Evolutionary conservation across 2,329 filamentous ascomycete genomes (phyloP).

Genomic region (Fusarium dimerum): DNA sequence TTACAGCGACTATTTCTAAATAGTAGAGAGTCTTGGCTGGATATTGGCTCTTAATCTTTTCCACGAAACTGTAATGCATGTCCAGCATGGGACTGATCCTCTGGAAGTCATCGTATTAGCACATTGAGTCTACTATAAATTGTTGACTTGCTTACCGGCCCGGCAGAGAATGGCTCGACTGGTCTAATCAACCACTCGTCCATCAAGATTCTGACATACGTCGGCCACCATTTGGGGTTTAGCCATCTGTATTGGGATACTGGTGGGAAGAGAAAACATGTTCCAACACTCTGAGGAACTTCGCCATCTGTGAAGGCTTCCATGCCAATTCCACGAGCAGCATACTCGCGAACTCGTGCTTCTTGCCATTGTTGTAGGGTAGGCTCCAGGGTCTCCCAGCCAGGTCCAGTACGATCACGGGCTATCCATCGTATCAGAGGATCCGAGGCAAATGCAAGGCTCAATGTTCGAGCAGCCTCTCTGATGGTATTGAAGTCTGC

Average conservation of each 20-base stretch:
- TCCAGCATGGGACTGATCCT: no score
- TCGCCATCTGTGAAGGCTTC: slow-evolving; percentile 1
- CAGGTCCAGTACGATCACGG: slow-evolving; percentile 2
- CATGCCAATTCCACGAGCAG: slow-evolving; percentile 2
- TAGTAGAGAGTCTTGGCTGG: no score
- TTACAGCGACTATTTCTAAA: no score
- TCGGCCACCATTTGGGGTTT: slow-evolving; percentile 7
- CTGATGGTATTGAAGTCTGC: neutral
- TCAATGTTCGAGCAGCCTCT: slow-evolving; percentile 1
- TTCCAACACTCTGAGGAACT: no score
- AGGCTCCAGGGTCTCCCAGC: slow-evolving; percentile 8
- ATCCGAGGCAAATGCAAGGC: slow-evolving; percentile 10
- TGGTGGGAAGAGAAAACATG: neutral
- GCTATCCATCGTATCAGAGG: slow-evolving; percentile 9
- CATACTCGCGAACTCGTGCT: slow-evolving; percentile 7
- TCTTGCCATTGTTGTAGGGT: slow-evolving; percentile 9
- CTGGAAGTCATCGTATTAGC: no score
- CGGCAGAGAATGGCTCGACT: slow-evolving; percentile 1
- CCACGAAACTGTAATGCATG: no score
- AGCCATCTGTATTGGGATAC: slow-evolving; percentile 4
- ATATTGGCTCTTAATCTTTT: no score
- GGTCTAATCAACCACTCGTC: slow-evolving; percentile 4
- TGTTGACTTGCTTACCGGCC: neutral
- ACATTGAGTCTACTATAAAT: no score
- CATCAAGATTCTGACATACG: slow-evolving; percentile 4